A percentile compares a stretch with the other conserved stretches of the same genome.
These are phyloP conservation scores for Ceratocystis lukuohia DNA, from an alignment of 2,329 filamentous ascomycete genomes.

Conservation along the genomic window DNA sequence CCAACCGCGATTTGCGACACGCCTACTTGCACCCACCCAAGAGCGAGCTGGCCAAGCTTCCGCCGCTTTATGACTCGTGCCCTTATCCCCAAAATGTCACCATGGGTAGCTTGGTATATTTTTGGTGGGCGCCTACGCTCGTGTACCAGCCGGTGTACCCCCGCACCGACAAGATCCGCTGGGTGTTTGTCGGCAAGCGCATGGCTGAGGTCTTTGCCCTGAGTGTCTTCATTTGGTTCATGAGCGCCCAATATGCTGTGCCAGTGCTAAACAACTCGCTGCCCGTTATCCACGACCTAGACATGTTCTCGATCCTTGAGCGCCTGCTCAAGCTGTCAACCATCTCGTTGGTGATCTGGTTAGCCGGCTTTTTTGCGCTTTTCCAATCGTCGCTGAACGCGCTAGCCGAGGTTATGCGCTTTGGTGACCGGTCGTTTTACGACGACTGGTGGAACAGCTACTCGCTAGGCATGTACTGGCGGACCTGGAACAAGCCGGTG, in stretches of 20 bases:
- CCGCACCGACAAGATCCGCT: conserved; percentile 65
- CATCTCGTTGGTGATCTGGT: conserved; percentile 91
- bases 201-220: conserved; percentile 64
- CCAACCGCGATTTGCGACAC: conserved; percentile 87
- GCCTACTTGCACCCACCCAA: conserved; percentile 67
- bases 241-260: conserved; percentile 84
- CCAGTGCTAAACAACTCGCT: conserved; percentile 83
- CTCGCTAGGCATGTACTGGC: conserved; percentile 79
- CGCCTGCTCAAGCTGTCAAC: conserved; percentile 89
- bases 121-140: conserved; percentile 94
- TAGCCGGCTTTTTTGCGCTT: conserved; percentile 90
- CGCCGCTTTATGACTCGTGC: conserved; percentile 67
- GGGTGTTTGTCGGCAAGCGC: conserved; percentile 77
- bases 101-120: conserved; percentile 75
- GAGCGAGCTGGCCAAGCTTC: conserved; percentile 55
- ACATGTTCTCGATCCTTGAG: conserved; percentile 71
- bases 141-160: conserved; percentile 97
- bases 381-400: conserved; percentile 92
- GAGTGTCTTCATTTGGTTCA: conserved; percentile 86
- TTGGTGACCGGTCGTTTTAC: conserved; percentile 91
- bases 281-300: conserved; percentile 68
- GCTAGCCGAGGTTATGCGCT: conserved; percentile 75
- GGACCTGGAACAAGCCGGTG: conserved; percentile 94
- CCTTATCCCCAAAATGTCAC: conserved; percentile 90
- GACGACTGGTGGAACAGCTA: conserved; percentile 96